Evolutionary conservation across 2,329 filamentous ascomycete genomes (phyloP), one percentile per base, ranked within the genome.

Genomic region (Aureobasidium pullulans): DNA sequence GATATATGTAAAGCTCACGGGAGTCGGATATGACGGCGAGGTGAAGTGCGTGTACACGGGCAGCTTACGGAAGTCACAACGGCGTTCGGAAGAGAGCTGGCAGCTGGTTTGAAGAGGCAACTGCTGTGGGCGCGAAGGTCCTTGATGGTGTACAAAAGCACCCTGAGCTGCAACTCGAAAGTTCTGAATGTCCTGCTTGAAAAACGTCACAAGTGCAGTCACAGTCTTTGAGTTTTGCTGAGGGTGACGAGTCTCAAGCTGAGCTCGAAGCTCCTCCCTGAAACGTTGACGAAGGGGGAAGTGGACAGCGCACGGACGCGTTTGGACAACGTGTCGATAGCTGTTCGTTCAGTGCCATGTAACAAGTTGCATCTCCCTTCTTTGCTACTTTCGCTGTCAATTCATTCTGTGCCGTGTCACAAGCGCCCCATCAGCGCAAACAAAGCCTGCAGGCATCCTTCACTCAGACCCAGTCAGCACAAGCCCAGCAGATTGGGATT

Each of bases 11-110:
- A 50, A 49, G 11, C 50, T 64, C n/a, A 57, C 34, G 19, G 71
- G 70, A 6, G 52, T 69, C 34, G 69, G 67, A 1, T 72, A 71
- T 61, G 69, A 70, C 61, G 69, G 70, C 6, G 40, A 49, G 23
- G 4, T 61, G 13, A 11, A 59, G n/a, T 59, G 56, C 39, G 11
- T 39, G 23, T 31, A 28, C 29, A 46, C 28, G 4, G 37, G 23
- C 15, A 32, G 29, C 2, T 28, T 29, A 32, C 32, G 23, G 31
- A 39, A 36, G 16, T 23, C 31, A 34, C 29, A 48, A 19, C 23
- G 34, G 32, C 23, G 53, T 10, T 44, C 31, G 8, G 16, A 8
- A 6, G 49, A 49, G 34, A 44, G 54, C 32, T 61, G 59, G 52
- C 52, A 60, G 19, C 23, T 60, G 19, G 58, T 60, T 8, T 56